Evolutionary conservation across 2,329 filamentous ascomycete species (phyloP), one percentile per base, ranked within the genome.

Genomic region (Capronia americana): DNA sequence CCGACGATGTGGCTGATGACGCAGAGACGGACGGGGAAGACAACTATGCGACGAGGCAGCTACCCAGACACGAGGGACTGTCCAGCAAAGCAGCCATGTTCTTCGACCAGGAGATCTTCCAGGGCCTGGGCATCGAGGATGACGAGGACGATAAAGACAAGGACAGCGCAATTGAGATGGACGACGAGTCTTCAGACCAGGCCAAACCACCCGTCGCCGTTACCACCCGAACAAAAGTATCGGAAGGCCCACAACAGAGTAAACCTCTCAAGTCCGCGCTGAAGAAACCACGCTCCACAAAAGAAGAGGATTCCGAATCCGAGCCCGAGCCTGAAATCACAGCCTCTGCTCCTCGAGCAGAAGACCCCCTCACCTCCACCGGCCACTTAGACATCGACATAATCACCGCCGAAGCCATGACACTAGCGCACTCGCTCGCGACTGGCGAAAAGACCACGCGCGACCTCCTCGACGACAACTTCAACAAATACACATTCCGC

Each of bases 321-420:
- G 77, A 79, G 62, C 75, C 78, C 17, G 79, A 80, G 59, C 51
- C 60, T 48, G 74, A 77, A 38, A 73, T 32, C 57, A 68, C 44
- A 71, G 76, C 20, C 12, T 61, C 55, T 34, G n/a, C 30, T 20
- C 7, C 63, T n/a, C 69, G 70, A 3, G 12, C 61, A 14, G 70
- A 73, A 66, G 76, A 83, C 71, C 79, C 79, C 54, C 76, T 77
- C 32, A 78, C 77, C 50, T 74, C 77, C 54, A 79, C 80, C 68
- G 77, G 77, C 6, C 76, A 82, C 62, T 78, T 83, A 85, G 93
- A 97, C 76, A 96, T 99, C 79, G 93, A 98, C 77, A 98, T 99
- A 74, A 96, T 98, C 75, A 99, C 95, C n/a, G 95, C 93, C 4
- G 95, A 99, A 83, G 95, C 96, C 70, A 99, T 99, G 95, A 96